phyloP scores from a whole-genome alignment of 225 moss, liverwort and hornwort genomes.

The Lunularia cruciata region DNA sequence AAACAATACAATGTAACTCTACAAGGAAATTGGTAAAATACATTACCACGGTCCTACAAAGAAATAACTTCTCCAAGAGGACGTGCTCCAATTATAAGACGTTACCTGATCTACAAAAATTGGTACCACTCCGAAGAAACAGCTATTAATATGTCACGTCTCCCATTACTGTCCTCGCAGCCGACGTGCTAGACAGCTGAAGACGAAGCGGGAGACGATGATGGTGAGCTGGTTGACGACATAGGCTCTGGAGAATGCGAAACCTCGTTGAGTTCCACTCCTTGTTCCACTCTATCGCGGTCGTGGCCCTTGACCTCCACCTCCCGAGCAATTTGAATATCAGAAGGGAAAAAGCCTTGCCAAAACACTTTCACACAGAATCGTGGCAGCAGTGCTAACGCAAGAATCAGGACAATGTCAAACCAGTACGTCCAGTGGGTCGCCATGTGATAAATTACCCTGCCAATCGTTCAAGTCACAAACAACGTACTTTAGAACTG shows the following conservation, averaged over 20 bases:
- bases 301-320: constrained; percentile 41
- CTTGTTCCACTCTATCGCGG: constrained; percentile 31
- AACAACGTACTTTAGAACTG: not conserved
- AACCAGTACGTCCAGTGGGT: constrained; percentile 46
- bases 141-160: not conserved
- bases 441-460: constrained; percentile 46
- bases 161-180: no score
- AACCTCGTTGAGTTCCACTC: constrained; percentile 50
- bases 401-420: constrained; percentile 45
- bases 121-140: not conserved
- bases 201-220: not conserved
- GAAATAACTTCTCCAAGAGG: not conserved
- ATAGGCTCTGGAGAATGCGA: constrained; percentile 29
- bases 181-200: constrained; percentile 13
- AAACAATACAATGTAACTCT: constrained; percentile 18
- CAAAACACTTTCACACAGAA: constrained; percentile 45
- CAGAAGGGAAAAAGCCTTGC: constrained; percentile 55
- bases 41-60: not conserved
- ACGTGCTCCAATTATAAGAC: constrained; percentile 4
- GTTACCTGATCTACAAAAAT: constrained; percentile 21
- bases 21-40: constrained; percentile 6
- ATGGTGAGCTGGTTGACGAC: not conserved
- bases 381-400: constrained; percentile 48
- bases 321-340: constrained; percentile 54
- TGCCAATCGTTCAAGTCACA: constrained; percentile 9